Percentiles rank a stretch among this genome's conserved stretches.
Conservation (phyloP, 2,329 filamentous ascomycete genomes). For the Aspergillus brasiliensis region DNA sequence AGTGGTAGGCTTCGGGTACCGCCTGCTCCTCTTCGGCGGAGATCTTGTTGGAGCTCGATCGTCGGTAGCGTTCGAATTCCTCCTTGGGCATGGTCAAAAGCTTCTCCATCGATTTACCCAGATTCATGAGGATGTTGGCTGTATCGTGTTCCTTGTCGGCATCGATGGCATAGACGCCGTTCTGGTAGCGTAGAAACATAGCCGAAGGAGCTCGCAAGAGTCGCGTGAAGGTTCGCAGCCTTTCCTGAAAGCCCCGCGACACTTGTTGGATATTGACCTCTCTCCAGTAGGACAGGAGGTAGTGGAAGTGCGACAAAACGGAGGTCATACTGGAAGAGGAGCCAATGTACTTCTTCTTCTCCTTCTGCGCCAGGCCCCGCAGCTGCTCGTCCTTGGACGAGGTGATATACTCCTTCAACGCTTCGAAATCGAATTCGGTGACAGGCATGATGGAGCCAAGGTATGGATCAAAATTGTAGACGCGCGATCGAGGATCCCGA, state of each 20-base stretch:
- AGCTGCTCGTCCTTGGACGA: constrained; percentile 81
- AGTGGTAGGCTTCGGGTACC: constrained; percentile 80
- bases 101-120: constrained; percentile 97
- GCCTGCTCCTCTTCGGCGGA: constrained; percentile 68
- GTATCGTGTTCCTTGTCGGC: constrained; percentile 89
- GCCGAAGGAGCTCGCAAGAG: constrained; percentile 74
- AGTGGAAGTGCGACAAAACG: constrained; percentile 88
- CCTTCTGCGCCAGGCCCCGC: constrained; percentile 65
- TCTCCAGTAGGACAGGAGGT: constrained; percentile 82
- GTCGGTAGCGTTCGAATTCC: constrained; percentile 83
- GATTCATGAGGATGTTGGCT: constrained; percentile 83
- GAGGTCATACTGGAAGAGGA: constrained; percentile 97
- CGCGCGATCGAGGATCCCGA: constrained; percentile 81
- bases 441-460: constrained; percentile 91
- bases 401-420: constrained; percentile 83
- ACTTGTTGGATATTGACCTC: constrained; percentile 66
- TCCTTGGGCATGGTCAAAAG: constrained; percentile 79
- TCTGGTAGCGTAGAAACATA: constrained; percentile 77
- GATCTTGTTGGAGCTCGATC: constrained; percentile 66
- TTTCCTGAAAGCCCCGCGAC: constrained; percentile 66
- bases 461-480: constrained; percentile 98
- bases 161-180: constrained; percentile 91
- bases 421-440: constrained; percentile 86
- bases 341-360: constrained; percentile 80
- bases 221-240: constrained; percentile 68